A percentile compares a stretch with the other conserved stretches of the same genome.
Conservation (phyloP, 192 early-diverging fungal genomes). For the Linnemannia schmuckeri region DNA sequence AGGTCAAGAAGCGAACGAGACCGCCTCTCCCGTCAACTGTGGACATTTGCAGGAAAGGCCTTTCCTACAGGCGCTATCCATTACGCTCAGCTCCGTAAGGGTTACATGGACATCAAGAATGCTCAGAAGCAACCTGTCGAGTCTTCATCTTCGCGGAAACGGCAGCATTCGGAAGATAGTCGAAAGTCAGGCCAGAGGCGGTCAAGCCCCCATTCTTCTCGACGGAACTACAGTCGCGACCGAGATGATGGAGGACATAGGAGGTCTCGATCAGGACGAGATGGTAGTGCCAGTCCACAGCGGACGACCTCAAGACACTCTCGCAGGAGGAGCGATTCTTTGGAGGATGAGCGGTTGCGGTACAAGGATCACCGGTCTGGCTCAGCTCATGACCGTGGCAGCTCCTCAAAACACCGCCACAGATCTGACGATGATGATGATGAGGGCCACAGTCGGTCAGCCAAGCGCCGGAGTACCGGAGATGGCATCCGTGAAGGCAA, state of each 20-base stretch:
- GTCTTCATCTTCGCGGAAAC: conserved; percentile 48
- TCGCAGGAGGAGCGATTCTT: conserved; percentile 40
- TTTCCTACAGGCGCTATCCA: conserved; percentile 68
- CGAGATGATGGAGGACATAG: conserved; percentile 55
- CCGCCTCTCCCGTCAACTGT: conserved; percentile 64
- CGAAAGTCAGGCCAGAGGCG: conserved; percentile 74
- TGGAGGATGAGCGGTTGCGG: conserved; percentile 39
- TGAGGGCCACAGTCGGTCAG: conserved; percentile 28
- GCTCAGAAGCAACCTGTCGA: conserved; percentile 28
- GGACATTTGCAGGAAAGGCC: conserved; percentile 68
- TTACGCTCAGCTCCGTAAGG: conserved; percentile 57
- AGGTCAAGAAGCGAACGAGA: conserved; percentile 63
- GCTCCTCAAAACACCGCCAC: conserved; percentile 39
- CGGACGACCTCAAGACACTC: conserved; percentile 38
- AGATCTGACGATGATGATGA: conserved; percentile 53
- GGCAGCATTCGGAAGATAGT: conserved; percentile 78
- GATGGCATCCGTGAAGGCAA: conserved; percentile 45
- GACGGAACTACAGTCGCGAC: conserved; percentile 67
- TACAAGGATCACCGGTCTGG: conserved; percentile 51
- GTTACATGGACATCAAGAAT: conserved; percentile 44
- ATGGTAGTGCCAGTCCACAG: conserved; percentile 28
- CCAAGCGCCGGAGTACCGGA: conserved; percentile 51
- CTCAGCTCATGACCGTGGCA: conserved; percentile 34
- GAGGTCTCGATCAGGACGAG: conserved; percentile 30
- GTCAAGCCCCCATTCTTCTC: conserved; percentile 66